A percentile compares a stretch with the other conserved stretches of the same genome.
Evolutionary conservation across 352 stramenopile species (phyloP).

Genomic region (Globisporangium sylvaticum): DNA sequence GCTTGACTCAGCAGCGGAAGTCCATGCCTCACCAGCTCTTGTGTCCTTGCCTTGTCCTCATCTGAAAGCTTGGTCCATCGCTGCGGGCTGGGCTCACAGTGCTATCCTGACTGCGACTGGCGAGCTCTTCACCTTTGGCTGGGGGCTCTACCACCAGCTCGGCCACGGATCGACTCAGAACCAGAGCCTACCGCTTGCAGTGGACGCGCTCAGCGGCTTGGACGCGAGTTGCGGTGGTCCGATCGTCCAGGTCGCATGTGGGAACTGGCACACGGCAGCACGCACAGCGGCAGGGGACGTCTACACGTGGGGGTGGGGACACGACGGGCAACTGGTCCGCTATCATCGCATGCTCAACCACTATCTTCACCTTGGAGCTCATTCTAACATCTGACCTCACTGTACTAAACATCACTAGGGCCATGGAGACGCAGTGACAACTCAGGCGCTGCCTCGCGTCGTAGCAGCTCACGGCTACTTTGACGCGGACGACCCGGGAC

Average conservation of each 20-base stretch:
- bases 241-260: constrained; percentile 51
- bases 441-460: constrained; percentile 43
- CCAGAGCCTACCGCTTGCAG: constrained; percentile 18
- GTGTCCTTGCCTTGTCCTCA: constrained; percentile 3
- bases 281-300: constrained; percentile 57
- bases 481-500: constrained; percentile 17
- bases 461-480: constrained; percentile 31
- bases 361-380: neutral
- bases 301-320: constrained; percentile 80
- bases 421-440: constrained; percentile 15
- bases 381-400: neutral
- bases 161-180: constrained; percentile 50
- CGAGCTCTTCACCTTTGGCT: constrained; percentile 62
- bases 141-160: constrained; percentile 78
- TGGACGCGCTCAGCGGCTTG: constrained; percentile 52
- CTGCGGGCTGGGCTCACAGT: constrained; percentile 53
- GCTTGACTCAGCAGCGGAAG: constrained; percentile 6
- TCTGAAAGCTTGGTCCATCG: constrained; percentile 15
- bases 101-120: constrained; percentile 34
- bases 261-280: constrained; percentile 71
- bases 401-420: constrained; percentile 8
- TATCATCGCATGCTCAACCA: neutral
- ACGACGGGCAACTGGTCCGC: constrained; percentile 64
- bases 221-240: constrained; percentile 24
- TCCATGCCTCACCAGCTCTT: constrained; percentile 13